Conservation (phyloP, 2,329 filamentous ascomycete genomes). For the Cryphonectria japonica region DNA sequence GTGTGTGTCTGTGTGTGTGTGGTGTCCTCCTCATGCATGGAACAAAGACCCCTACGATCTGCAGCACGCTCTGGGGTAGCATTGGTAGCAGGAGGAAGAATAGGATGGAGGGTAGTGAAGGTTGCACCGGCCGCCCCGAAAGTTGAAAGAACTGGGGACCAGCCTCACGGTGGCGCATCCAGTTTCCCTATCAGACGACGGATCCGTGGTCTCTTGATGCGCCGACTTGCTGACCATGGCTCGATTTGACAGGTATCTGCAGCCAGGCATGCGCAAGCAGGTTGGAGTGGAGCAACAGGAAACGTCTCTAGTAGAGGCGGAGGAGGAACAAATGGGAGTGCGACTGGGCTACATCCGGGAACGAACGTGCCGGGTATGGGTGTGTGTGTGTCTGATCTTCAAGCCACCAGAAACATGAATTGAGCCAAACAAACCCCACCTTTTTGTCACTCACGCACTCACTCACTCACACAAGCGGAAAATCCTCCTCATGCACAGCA, state of each 20-base stretch:
- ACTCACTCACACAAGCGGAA: neutral
- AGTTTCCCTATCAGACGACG: slow-evolving; percentile 13
- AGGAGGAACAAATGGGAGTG: neutral
- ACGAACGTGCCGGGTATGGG: neutral
- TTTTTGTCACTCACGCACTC: too few relatives aligned
- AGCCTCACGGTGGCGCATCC: slow-evolving; percentile 6
- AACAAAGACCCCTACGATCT: neutral
- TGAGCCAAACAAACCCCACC: too few relatives aligned
- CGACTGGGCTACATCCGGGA: neutral
- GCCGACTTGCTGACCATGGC: slow-evolving; percentile 12
- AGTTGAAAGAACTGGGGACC: neutral
- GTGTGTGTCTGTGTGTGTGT: neutral
- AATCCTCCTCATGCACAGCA: slow-evolving; percentile 2
- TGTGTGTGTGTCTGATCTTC: neutral
- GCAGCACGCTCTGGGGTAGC: neutral
- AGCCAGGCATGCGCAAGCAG: neutral
- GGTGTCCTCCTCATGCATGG: neutral
- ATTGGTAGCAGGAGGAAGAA: neutral
- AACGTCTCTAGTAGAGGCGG: neutral
- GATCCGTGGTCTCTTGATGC: slow-evolving; percentile 5
- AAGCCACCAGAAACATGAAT: neutral
- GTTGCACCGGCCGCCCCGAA: slow-evolving; percentile 3
- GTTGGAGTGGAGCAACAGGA: neutral
- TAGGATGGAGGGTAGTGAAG: neutral
- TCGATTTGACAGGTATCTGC: slow-evolving; percentile 16